Base-by-base conservation (phyloP, 2,329 filamentous ascomycete species). In the Botrytis squamosa region DNA sequence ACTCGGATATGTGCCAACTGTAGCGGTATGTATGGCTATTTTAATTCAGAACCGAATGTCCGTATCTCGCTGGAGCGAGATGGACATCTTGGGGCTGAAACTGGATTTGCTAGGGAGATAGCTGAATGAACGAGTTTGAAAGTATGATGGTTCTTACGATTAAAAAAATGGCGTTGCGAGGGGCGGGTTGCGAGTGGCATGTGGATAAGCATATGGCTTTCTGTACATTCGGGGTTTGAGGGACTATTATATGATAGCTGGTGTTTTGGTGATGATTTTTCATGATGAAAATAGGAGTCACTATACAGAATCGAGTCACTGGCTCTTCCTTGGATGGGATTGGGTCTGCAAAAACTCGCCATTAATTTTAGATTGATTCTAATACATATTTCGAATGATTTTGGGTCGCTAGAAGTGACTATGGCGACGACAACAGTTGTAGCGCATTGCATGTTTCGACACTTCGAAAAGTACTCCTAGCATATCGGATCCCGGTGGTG, bases 1-100 rank as follows among this genome's bases (percentile, higher is more conserved):
- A 25, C 66, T 57, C 66, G 49, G 4, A 29, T 57, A 22, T 68
- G 66, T 33, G 18, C 40, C 14, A 57, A 68, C 18, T 68, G 66
- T 40, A 14, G 25, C 12, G n/a, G 4, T 25, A 42, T 57, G 36
- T 57, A 57, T 20, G 36, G 49, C 20, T 33, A 57, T 57, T 12
- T 6, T 5, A 16, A 29, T 29, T 8, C n/a, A 18, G n/a, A 29
- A 3, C 25, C 22, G 18, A 22, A 9, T 12, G 1, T 4, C 0
- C 25, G 14, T 40, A 16, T 20, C 8, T 40, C 25, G 10, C 49
- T 68, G 16, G 14, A 38, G 20, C 49, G 65, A 57, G 9, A 29
- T 55, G 49, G 25, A 3, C 16, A 12, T 1, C 5, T 14, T 42
- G 46, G 25, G 18, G 49, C 49, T 42, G 46, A 57, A 29, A 16